Evolutionary conservation across 495 filamentous ascomycete genomes (phyloP).

Genomic region (Darksidea phi): DNA sequence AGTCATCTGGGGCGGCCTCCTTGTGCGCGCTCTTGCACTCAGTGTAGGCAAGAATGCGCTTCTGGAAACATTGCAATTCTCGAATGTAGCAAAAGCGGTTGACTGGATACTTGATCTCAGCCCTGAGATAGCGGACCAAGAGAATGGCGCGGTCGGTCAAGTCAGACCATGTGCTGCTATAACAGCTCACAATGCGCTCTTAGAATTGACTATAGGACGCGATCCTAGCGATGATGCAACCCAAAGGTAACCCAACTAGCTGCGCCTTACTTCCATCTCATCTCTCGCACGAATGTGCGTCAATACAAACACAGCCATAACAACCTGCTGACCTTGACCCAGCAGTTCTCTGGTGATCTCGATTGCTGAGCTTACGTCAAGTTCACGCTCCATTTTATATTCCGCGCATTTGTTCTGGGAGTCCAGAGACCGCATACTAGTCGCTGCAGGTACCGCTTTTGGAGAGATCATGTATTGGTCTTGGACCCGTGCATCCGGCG

Average conservation of each 20-base stretch:
- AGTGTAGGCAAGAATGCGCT: conserved; percentile 5
- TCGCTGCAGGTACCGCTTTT: conserved; percentile 88
- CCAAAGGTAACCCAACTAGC: conserved; percentile 9
- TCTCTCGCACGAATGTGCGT: neutral
- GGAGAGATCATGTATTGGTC: conserved; percentile 93
- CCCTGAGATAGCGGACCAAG: conserved; percentile 43
- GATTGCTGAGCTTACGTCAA: conserved; percentile 54
- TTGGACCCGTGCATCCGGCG: conserved; percentile 40
- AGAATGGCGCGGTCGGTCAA: conserved; percentile 22
- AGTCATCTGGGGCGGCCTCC: conserved; percentile 41
- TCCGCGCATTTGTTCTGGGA: conserved; percentile 70
- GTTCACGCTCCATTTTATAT: conserved; percentile 83
- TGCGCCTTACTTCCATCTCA: neutral
- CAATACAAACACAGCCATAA: neutral
- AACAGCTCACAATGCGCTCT: conserved; percentile 80
- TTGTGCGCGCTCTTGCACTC: conserved; percentile 25
- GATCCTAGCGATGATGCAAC: neutral
- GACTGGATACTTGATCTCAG: conserved; percentile 88
- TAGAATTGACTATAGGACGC: conserved; percentile 36
- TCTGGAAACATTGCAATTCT: conserved; percentile 1
- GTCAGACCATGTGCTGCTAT: conserved; percentile 50
- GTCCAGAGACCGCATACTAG: conserved; percentile 58
- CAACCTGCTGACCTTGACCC: conserved; percentile 14
- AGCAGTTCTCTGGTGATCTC: conserved; percentile 30
- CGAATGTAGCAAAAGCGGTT: conserved; percentile 42